A percentile compares a stretch with the other conserved stretches of the same genome.
Conservation (phyloP, 2,329 filamentous ascomycete genomes). For the Fonsecaea nubica region DNA sequence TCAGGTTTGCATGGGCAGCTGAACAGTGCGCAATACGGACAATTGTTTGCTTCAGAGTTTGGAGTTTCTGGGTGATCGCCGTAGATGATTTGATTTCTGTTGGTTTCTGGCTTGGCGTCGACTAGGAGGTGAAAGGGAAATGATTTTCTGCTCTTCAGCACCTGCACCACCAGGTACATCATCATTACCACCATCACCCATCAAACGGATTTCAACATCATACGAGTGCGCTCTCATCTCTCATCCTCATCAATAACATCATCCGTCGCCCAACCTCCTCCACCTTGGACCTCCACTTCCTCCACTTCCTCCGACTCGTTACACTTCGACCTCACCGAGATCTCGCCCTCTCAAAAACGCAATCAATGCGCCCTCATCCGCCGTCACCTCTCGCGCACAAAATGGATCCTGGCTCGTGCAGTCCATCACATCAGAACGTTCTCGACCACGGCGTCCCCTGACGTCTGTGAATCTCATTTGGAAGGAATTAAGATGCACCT, state of each 20-base stretch:
- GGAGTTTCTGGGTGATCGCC: not conserved
- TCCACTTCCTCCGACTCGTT: not conserved
- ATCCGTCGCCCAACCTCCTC: not conserved
- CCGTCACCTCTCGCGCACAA: not conserved
- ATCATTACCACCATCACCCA: not conserved
- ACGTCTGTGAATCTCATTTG: constrained; percentile 23
- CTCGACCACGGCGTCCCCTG: constrained; percentile 9
- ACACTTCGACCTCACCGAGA: not conserved
- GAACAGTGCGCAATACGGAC: not conserved
- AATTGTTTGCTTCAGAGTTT: not conserved
- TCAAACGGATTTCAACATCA: not conserved
- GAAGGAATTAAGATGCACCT: constrained; percentile 10
- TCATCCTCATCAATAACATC: not conserved
- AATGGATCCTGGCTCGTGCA: not conserved
- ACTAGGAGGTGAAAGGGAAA: not conserved
- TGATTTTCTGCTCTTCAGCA: not conserved
- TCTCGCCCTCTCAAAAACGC: constrained; percentile 6
- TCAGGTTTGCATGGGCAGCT: not conserved
- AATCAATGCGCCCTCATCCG: constrained; percentile 8
- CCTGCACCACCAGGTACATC: not conserved
- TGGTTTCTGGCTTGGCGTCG: not conserved
- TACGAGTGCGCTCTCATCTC: not conserved
- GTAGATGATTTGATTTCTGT: not conserved
- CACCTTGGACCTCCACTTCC: not conserved
- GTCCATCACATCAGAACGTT: not conserved